Percentiles rank a stretch among this genome's conserved stretches.
These are phyloP conservation scores for Scytalidium lignicola DNA, from an alignment of 2,329 filamentous ascomycete species.

Conservation along the genomic window DNA sequence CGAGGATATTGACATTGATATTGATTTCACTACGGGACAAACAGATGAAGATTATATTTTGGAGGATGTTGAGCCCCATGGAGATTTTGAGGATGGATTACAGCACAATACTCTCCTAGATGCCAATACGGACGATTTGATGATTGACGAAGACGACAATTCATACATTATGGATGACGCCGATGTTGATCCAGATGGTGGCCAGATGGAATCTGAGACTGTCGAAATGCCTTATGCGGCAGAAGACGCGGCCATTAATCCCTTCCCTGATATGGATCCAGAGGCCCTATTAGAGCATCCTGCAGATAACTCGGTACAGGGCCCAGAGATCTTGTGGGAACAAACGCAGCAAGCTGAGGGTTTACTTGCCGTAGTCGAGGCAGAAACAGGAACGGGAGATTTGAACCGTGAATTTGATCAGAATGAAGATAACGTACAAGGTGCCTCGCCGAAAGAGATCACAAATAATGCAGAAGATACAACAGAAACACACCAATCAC, in stretches of 20 bases:
- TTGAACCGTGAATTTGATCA: neutral
- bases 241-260: neutral
- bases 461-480: neutral
- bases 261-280: constrained; percentile 2
- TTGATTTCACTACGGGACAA: constrained; percentile 41
- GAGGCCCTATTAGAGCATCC: neutral
- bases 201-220: constrained; percentile 16
- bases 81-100: constrained; percentile 31
- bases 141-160: constrained; percentile 36
- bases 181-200: constrained; percentile 20
- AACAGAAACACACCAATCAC: neutral
- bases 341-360: neutral
- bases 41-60: constrained; percentile 52
- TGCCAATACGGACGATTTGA: constrained; percentile 40
- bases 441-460: neutral
- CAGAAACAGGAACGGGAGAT: neutral
- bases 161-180: constrained; percentile 33
- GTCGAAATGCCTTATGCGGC: constrained; percentile 7
- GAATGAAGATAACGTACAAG: neutral
- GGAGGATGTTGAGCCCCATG: constrained; percentile 40
- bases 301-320: constrained; percentile 1
- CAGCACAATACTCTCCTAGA: constrained; percentile 28
- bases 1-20: constrained; percentile 54
- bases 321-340: constrained; percentile 2
- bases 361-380: neutral